Evolutionary conservation across 768 basidiomycete species (phyloP).

Genomic region (Termitomyces sp.): DNA sequence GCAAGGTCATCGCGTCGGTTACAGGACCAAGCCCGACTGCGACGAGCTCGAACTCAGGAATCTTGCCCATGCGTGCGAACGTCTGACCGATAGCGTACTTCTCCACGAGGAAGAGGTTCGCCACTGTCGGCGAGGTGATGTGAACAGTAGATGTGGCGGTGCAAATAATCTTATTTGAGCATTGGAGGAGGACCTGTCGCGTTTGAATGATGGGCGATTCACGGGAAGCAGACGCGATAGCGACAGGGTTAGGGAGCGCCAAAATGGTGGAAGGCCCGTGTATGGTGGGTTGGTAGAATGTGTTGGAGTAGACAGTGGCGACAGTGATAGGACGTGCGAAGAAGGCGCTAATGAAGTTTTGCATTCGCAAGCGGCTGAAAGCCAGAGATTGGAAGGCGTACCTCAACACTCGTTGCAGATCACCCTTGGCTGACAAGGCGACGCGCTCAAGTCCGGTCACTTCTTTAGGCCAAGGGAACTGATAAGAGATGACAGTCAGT

Average conservation of each 20-base stretch:
- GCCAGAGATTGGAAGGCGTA: conserved; percentile 15
- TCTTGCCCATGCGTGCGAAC: conserved; percentile 46
- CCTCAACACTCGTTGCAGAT: conserved; percentile 67
- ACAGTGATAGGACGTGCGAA: conserved; percentile 58
- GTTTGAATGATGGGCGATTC: conserved; percentile 50
- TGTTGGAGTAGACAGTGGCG: conserved; percentile 51
- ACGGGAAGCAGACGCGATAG: conserved; percentile 37
- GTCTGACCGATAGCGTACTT: conserved; percentile 45
- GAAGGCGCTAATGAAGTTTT: conserved; percentile 43
- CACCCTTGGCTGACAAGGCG: conserved; percentile 63
- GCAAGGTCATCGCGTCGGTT: conserved; percentile 2
- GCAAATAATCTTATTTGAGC: conserved; percentile 48
- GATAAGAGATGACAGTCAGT: not conserved
- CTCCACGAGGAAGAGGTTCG: conserved; percentile 52
- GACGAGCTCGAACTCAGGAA: conserved; percentile 54
- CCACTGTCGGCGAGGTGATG: conserved; percentile 49
- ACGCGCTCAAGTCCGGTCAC: conserved; percentile 64
- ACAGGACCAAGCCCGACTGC: conserved; percentile 40
- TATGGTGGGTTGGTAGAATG: conserved; percentile 26
- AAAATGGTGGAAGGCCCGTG: conserved; percentile 22
- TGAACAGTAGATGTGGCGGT: conserved; percentile 62
- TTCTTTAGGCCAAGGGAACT: conserved; percentile 50
- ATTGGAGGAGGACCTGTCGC: conserved; percentile 60
- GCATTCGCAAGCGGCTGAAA: not conserved
- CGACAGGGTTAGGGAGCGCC: conserved; percentile 26